A percentile compares a stretch with the other conserved stretches of the same genome.
Conservation (phyloP, 202 grass and related monocot species). For the Zizania palustris region DNA sequence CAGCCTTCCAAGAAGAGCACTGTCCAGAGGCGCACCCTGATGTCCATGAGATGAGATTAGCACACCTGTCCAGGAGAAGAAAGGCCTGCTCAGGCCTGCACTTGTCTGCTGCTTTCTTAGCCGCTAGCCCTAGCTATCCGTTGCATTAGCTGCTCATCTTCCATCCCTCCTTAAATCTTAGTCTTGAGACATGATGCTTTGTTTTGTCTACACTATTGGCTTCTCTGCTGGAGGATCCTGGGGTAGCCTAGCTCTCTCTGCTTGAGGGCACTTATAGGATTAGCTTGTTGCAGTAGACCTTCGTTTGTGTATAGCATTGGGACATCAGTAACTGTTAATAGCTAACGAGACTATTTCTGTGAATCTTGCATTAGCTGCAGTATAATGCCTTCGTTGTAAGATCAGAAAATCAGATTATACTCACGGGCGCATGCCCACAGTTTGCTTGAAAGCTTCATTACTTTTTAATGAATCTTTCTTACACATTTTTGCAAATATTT, state of each 20-base stretch:
- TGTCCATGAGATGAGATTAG: constrained; percentile 73
- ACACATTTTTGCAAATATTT: no score
- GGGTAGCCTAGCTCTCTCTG: constrained; percentile 44
- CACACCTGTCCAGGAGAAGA: constrained; percentile 30
- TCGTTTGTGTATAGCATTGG: not conserved
- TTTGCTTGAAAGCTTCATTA: no score
- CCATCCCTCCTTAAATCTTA: not conserved
- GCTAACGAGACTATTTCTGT: not conserved
- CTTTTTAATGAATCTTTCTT: no score
- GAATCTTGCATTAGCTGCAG: not conserved
- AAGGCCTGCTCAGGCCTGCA: constrained; percentile 8
- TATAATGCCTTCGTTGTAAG: not conserved
- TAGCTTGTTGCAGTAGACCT: constrained; percentile 22
- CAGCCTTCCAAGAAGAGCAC: constrained; percentile 51
- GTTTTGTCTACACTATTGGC: constrained; percentile 20
- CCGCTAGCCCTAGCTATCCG: constrained; percentile 16
- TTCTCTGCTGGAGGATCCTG: constrained; percentile 52
- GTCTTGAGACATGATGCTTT: constrained; percentile 7
- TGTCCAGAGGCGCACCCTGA: constrained; percentile 53
- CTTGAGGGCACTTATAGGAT: constrained; percentile 44
- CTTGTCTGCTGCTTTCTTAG: constrained; percentile 41
- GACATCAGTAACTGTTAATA: not conserved
- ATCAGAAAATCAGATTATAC: no score
- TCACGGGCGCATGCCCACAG: no score
- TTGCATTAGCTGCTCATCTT: constrained; percentile 28